Evolutionary conservation across 805 yeast genomes (phyloP).

Genomic region (Yarrowia sp.): DNA sequence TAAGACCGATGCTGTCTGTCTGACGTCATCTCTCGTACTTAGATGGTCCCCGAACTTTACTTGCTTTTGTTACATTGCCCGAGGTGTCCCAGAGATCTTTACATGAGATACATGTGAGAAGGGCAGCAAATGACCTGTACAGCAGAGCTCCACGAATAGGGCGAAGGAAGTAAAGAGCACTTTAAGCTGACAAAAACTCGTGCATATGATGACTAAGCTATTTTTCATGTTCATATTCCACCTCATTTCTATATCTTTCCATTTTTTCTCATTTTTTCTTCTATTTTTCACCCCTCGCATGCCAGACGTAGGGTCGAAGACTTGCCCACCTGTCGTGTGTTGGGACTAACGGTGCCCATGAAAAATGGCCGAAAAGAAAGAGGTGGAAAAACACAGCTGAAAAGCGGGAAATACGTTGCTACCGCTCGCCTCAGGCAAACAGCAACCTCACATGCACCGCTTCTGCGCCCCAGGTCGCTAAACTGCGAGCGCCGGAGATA

Average conservation of each 20-base stretch:
- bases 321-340: conserved; percentile 27
- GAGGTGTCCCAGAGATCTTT: background rate
- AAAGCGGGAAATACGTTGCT: background rate
- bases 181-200: no score
- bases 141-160: no score
- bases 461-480: conserved; percentile 29
- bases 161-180: no score
- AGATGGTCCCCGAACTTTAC: conserved; percentile 17
- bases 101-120: conserved; percentile 1
- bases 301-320: conserved; percentile 14
- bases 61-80: conserved; percentile 25
- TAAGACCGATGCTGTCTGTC: background rate
- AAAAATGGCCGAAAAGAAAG: background rate
- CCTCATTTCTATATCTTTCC: background rate
- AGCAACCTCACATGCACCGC: conserved; percentile 7
- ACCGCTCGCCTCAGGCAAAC: background rate
- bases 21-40: conserved; percentile 28
- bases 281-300: background rate
- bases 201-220: no score
- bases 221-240: no score
- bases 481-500: conserved; percentile 6
- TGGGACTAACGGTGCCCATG: background rate
- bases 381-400: background rate
- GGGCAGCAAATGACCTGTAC: background rate
- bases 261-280: background rate